Conservation (phyloP, 257 asterid species). For the Solanum medicagineum region DNA sequence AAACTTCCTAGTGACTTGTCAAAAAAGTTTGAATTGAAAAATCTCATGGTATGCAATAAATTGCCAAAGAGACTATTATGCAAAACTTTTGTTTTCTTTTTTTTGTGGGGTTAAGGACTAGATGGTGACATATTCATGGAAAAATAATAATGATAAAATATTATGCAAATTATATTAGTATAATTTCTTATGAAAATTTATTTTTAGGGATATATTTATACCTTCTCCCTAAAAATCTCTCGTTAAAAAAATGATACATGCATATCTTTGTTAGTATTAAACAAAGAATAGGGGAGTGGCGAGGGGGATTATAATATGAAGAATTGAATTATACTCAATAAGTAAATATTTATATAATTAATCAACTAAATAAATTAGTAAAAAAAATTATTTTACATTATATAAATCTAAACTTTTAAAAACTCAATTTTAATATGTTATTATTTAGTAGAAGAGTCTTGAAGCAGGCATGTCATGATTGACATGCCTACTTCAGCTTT, state of each 20-base stretch:
- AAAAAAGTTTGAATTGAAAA: neutral
- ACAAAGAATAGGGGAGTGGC: too few relatives aligned
- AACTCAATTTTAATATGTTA: neutral
- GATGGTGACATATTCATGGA: neutral
- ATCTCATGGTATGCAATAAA: neutral
- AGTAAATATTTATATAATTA: rapidly evolving
- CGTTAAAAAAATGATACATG: too few relatives aligned
- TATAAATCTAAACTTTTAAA: neutral
- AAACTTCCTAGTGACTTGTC: neutral
- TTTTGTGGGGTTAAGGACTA: neutral
- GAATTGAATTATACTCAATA: too few relatives aligned
- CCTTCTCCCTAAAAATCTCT: too few relatives aligned
- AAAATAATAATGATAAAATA: neutral
- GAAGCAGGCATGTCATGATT: too few relatives aligned
- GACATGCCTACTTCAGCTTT: too few relatives aligned
- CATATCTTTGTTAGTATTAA: too few relatives aligned
- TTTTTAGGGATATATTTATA: neutral
- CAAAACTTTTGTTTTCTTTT: neutral
- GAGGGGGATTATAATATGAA: too few relatives aligned
- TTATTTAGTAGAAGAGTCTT: too few relatives aligned
- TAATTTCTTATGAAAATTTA: neutral
- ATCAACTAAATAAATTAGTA: neutral
- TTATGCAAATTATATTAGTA: neutral
- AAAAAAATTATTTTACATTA: neutral
- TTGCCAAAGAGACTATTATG: neutral